Evolutionary conservation across 179 eudicot species (phyloP).

Genomic region (Patellifolia procumbens): DNA sequence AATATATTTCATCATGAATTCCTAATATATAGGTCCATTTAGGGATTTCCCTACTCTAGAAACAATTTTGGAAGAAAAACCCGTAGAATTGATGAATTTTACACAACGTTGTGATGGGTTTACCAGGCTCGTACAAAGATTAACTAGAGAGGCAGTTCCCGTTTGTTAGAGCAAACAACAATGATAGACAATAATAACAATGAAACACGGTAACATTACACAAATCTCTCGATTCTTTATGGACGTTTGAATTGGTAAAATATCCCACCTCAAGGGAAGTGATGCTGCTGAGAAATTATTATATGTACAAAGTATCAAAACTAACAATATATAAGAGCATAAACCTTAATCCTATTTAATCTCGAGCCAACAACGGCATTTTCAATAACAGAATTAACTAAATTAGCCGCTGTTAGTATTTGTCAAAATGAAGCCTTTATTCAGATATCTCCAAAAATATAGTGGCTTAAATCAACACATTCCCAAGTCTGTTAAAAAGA

Average conservation of each 20-base stretch:
- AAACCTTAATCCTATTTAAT: not conserved
- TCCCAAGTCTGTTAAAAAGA: slow-evolving; percentile 7
- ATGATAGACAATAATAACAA: too few relatives aligned
- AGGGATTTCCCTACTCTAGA: too few relatives aligned
- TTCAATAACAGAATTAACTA: not conserved
- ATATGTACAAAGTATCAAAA: not conserved
- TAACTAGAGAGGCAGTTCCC: too few relatives aligned
- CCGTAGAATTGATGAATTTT: too few relatives aligned
- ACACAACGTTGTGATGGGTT: too few relatives aligned
- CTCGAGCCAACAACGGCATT: too few relatives aligned
- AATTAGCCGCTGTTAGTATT: not conserved
- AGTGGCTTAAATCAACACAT: not conserved
- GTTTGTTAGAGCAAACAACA: too few relatives aligned
- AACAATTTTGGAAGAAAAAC: too few relatives aligned
- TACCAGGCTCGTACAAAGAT: too few relatives aligned
- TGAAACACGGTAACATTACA: not conserved
- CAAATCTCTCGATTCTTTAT: not conserved
- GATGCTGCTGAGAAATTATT: not conserved
- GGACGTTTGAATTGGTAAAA: not conserved
- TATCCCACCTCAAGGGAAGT: not conserved
- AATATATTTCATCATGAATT: too few relatives aligned
- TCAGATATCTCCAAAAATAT: not conserved
- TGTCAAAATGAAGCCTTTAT: not conserved
- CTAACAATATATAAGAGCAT: not conserved
- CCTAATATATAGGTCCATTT: too few relatives aligned